These are phyloP conservation scores for Wickerhamomyces bisporus DNA, from an alignment of 805 yeast species.

Conservation along the genomic window DNA sequence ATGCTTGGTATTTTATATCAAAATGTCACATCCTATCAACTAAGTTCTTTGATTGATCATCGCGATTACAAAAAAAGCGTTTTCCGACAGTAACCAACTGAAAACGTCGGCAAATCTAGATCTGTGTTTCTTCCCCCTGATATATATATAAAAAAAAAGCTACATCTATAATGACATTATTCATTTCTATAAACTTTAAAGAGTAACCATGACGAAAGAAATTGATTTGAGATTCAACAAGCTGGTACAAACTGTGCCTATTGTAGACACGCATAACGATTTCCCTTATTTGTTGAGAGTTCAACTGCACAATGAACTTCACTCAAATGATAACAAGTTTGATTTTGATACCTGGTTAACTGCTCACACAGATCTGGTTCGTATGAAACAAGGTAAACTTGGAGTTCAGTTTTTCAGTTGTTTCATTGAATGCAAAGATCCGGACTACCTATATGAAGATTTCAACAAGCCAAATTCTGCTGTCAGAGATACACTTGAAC, in stretches of 20 bases:
- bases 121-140: too few species aligned
- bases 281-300: slow-evolving; percentile 45
- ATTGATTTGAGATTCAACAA: slow-evolving; percentile 16
- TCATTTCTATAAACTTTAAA: neutral
- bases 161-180: too few species aligned
- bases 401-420: slow-evolving; percentile 50
- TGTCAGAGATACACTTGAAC: slow-evolving; percentile 51
- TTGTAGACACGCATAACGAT: slow-evolving; percentile 46
- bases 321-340: slow-evolving; percentile 27
- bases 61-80: too few species aligned
- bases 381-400: slow-evolving; percentile 37
- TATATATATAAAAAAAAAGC: too few species aligned
- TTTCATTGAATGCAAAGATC: slow-evolving; percentile 41
- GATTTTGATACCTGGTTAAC: slow-evolving; percentile 35
- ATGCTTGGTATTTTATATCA: too few species aligned
- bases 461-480: slow-evolving; percentile 39
- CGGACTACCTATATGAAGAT: slow-evolving; percentile 34
- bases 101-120: too few species aligned
- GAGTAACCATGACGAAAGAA: neutral
- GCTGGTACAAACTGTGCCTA: slow-evolving; percentile 26
- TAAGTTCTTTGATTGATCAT: too few species aligned
- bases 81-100: too few species aligned
- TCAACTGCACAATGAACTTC: slow-evolving; percentile 40
- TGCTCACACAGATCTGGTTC: slow-evolving; percentile 40
- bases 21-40: too few species aligned